Percentiles rank a stretch among this genome's conserved stretches.
phyloP scores from a whole-genome alignment of 176 grass and related monocot genomes.

The Carex scoparia region DNA sequence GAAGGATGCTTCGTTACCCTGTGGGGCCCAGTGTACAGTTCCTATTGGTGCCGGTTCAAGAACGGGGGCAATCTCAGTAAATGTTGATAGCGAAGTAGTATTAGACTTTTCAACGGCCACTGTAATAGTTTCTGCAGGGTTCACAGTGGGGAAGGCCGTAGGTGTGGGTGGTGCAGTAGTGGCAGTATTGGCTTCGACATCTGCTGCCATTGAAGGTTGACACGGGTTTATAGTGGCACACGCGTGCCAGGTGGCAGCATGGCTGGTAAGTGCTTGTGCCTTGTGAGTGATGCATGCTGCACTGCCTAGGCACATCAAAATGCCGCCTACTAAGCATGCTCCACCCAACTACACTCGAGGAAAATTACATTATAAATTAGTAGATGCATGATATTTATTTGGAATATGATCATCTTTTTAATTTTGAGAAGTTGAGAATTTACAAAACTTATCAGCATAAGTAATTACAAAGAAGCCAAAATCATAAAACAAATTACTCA shows the following conservation, averaged over 20 bases:
- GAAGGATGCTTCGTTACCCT: background rate
- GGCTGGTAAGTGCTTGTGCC: constrained; percentile 79
- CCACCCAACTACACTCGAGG: constrained; percentile 53
- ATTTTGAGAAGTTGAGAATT: background rate
- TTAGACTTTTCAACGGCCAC: background rate
- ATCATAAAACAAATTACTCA: background rate
- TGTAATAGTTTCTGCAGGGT: background rate
- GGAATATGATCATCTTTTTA: background rate
- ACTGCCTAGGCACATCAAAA: constrained; percentile 74
- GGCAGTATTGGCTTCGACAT: constrained; percentile 22
- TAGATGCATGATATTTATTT: background rate
- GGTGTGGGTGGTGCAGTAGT: background rate
- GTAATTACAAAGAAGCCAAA: too few species aligned
- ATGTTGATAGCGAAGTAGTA: background rate
- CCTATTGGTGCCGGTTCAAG: background rate
- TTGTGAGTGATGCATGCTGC: constrained; percentile 97
- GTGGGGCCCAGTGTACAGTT: background rate
- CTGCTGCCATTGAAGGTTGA: constrained; percentile 38
- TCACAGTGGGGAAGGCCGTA: too few species aligned
- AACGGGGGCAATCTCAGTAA: constrained; percentile 10
- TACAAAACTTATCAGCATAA: background rate
- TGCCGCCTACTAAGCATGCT: constrained; percentile 52
- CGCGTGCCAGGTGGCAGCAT: constrained; percentile 76
- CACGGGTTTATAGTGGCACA: constrained; percentile 62
- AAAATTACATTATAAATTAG: background rate